Evolutionary conservation across 768 basidiomycete species (phyloP), one percentile per base, ranked within the genome.

Genomic region (Fistulinella prunicolor): DNA sequence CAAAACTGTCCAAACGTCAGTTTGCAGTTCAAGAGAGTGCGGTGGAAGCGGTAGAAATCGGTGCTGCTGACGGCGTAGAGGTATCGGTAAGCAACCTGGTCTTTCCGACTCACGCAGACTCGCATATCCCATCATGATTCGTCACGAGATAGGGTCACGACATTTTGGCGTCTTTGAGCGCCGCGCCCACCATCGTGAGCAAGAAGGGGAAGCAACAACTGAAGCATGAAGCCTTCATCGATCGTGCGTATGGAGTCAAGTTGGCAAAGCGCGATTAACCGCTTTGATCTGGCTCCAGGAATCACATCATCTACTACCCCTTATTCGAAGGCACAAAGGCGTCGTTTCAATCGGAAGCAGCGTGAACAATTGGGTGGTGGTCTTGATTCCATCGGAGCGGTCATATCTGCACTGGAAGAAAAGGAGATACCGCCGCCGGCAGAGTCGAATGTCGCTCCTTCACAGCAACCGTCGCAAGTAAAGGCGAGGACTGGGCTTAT

Each of bases 251-350:
- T 17, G 14, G 17, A 30, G 38, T 42, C 13, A n/a, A n/a, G 26
- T 20, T 13, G 22, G 29, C 17, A 22, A 43, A 14, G 10, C n/a
- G 3, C 19, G 45, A 41, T 21, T 4, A 13, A 26, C 10, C 42
- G 21, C 28, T 46, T 34, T 39, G 45, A 56, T 39, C 29, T 0
- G 26, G 17, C 21, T 28, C 29, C 48, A 82, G 81, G 72, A 7
- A 65, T 89, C 38, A 79, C 76, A 49, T 65, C 72, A 4, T 70
- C 73, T 6, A 68, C 65, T 32, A 67, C 73, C 1, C 80, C 81
- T 17, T 82, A 85, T 60, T 89, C 88, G 0, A 89, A 83, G 65
- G 84, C 81, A 17, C 88, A 89, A 59, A 71, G 68, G 37, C 79
- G 86, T 20, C 80, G 88, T 24, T 58, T 84, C 59, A 89, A 87